Conservation (phyloP, 139 green algal genomes). For the Chlamydomonas urium region DNA sequence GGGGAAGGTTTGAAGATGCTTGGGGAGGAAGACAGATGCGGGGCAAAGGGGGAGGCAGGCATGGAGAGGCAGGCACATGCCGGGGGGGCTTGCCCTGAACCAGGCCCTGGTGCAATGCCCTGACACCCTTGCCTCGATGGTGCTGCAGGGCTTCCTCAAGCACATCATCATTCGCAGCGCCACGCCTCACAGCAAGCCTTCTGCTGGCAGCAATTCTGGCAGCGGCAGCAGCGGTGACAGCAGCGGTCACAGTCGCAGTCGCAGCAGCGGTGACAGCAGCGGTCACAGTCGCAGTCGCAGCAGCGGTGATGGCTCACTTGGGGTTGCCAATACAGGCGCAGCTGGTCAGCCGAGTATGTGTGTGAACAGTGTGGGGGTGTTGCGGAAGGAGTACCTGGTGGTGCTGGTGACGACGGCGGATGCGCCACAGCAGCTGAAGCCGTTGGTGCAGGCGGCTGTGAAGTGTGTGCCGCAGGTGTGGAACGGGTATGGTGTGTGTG, state of each 20-base stretch:
- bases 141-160: slow-evolving; percentile 5
- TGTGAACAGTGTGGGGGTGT: no score
- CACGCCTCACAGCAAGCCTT: not conserved
- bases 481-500: no score
- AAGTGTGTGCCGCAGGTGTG: not conserved
- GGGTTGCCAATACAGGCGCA: no score
- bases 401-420: not conserved
- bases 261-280: slow-evolving; percentile 10
- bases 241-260: not conserved
- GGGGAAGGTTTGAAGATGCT: no score
- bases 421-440: not conserved
- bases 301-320: no score
- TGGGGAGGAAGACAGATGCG: no score
- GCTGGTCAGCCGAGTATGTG: no score
- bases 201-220: slow-evolving; percentile 4
- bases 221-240: slow-evolving; percentile 7
- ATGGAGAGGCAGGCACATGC: no score
- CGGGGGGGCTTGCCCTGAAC: no score
- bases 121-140: no score
- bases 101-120: not conserved
- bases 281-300: no score
- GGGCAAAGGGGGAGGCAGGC: no score
- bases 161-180: slow-evolving; percentile 11
- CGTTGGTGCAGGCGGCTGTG: not conserved
- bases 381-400: slow-evolving; percentile 21